phyloP scores from a whole-genome alignment of 805 yeast genomes.

The Kazachstania africana region DNA sequence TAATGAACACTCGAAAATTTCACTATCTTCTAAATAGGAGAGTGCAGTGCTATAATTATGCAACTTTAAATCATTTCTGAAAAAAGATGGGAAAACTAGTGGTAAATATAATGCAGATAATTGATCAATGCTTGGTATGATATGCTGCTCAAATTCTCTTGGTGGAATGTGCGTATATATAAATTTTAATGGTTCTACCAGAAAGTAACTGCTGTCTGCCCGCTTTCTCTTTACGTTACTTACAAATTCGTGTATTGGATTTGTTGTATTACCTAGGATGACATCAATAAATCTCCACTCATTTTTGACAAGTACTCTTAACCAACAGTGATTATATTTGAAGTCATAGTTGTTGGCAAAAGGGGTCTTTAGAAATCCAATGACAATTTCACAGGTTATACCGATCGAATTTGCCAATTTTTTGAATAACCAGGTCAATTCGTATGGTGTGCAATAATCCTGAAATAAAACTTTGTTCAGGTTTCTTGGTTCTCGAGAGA shows the following conservation, averaged over 20 bases:
- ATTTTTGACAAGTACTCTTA: constrained; percentile 60
- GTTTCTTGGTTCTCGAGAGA: constrained; percentile 29
- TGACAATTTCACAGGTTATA: constrained; percentile 61
- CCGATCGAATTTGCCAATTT: constrained; percentile 59
- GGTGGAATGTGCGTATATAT: constrained; percentile 83
- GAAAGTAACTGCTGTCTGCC: constrained; percentile 51
- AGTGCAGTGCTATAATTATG: constrained; percentile 67
- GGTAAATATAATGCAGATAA: constrained; percentile 73
- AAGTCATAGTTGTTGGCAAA: constrained; percentile 37
- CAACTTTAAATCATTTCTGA: constrained; percentile 45
- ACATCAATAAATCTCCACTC: constrained; percentile 77
- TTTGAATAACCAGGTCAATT: constrained; percentile 66
- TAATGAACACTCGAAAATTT: constrained; percentile 68
- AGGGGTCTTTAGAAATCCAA: constrained; percentile 79
- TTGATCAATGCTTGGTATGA: constrained; percentile 74
- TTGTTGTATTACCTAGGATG: constrained; percentile 46
- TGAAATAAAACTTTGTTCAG: constrained; percentile 32
- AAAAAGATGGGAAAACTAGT: constrained; percentile 73
- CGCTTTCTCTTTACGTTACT: constrained; percentile 21
- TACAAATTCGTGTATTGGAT: constrained; percentile 36
- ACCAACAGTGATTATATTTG: constrained; percentile 79
- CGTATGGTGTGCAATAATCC: constrained; percentile 53
- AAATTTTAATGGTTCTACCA: constrained; percentile 62
- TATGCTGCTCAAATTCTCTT: constrained; percentile 69
- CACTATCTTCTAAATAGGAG: constrained; percentile 60